Evolutionary conservation across 2,329 filamentous ascomycete species (phyloP).

Genomic region (Arthrinium phaeospermum): DNA sequence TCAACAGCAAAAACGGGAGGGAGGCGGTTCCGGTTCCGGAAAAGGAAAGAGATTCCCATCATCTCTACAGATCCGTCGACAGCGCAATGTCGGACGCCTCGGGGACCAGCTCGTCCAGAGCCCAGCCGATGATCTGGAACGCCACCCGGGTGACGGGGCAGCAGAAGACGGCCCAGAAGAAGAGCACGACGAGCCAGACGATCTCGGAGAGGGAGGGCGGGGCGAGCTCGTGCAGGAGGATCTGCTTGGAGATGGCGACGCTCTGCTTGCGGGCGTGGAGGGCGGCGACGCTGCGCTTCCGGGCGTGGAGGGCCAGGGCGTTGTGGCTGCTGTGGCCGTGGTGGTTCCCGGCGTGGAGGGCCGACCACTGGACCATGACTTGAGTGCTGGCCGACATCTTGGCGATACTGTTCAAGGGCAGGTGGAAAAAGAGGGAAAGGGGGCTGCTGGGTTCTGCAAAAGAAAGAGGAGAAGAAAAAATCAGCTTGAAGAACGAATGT

Average conservation of each 20-base stretch:
- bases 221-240: neutral
- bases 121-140: conserved; percentile 3
- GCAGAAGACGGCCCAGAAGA: conserved; percentile 7
- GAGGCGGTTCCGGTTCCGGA: neutral
- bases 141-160: neutral
- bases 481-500: neutral
- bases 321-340: too few relatives aligned
- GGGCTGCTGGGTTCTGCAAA: neutral
- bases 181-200: neutral
- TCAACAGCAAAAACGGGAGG: neutral
- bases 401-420: neutral
- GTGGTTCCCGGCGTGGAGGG: neutral
- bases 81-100: conserved; percentile 10
- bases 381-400: neutral
- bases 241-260: neutral
- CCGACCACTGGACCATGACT: neutral
- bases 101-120: neutral
- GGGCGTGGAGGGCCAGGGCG: neutral
- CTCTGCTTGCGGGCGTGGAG: neutral
- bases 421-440: neutral
- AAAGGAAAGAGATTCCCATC: neutral
- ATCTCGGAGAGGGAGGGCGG: conserved; percentile 3
- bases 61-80: neutral
- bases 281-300: neutral
- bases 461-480: neutral